A percentile compares a stretch with the other conserved stretches of the same genome.
Conservation (phyloP, 2,329 filamentous ascomycete species). For the Coleophoma eucalyptorum region DNA sequence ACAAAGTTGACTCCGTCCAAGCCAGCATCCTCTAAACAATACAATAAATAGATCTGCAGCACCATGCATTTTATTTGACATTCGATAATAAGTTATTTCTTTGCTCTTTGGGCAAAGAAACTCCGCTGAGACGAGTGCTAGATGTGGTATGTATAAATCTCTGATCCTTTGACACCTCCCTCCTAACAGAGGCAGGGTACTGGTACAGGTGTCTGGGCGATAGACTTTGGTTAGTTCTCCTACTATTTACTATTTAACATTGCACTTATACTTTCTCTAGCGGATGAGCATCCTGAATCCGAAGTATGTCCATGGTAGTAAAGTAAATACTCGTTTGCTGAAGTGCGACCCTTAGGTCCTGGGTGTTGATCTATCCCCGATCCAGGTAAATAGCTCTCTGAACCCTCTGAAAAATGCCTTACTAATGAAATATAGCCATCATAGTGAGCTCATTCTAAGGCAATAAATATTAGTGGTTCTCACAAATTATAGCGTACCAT, state of each 20-base stretch:
- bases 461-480: background rate
- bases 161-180: background rate
- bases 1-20: background rate
- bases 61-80: background rate
- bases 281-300: slow-evolving; percentile 17
- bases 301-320: slow-evolving; percentile 2
- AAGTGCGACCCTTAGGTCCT: slow-evolving; percentile 9
- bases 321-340: background rate
- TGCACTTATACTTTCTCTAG: background rate
- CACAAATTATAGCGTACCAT: slow-evolving; percentile 37
- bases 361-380: slow-evolving; percentile 32
- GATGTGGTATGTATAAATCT: background rate
- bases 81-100: background rate
- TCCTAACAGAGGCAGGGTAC: slow-evolving; percentile 2
- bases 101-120: background rate
- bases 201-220: slow-evolving; percentile 12
- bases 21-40: background rate
- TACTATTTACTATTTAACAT: background rate
- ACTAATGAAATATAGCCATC: background rate
- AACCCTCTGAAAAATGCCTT: background rate
- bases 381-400: background rate
- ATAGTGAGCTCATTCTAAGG: background rate
- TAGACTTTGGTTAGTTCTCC: slow-evolving; percentile 7
- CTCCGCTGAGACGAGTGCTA: background rate
- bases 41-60: background rate